Evolutionary conservation across 805 yeast genomes (phyloP), one percentile per base, ranked within the genome.

Genomic region (Wickerhamomyces queroliae): DNA sequence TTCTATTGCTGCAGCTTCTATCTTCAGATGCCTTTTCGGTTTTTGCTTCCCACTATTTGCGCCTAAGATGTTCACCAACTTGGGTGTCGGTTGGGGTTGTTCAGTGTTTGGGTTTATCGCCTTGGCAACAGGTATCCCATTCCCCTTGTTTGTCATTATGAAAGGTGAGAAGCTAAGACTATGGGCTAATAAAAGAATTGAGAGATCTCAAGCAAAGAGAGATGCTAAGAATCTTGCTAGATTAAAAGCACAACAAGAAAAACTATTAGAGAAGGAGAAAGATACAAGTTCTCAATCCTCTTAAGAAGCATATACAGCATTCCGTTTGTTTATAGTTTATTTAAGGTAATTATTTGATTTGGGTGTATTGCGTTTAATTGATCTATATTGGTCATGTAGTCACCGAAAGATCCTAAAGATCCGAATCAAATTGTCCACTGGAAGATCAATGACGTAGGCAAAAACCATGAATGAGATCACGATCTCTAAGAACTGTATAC

Each of bases 51-150:
- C 89, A 7, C 60, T 81, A 31, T 78, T 80, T 56, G 84, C 83
- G 3, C 58, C 66, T 8, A 61, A 69, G 8, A 74, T 82, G 80
- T 83, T 78, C 55, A 59, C 58, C 34, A 57, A 42, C 9, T 56
- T 83, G 33, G 80, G 81, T 17, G 79, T 78, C 48, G 86, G 85
- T 5, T 81, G 87, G 88, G 85, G 85, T 19, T 74, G 76, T 52
- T 73, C 84, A 0, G 54, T 82, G 49, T 76, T 79, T 56, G 88
- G 73, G 0, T 63, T 79, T 30, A 57, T 80, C 36, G 80, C 74
- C 8, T 43, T 79, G 13, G 69, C 69, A 1, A 62, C 80, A 37
- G 85, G 87, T 9, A 60, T 80, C n/a, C 88, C 89, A 3, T 75
- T 76, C 64, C 88, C 89, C 4, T 51, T 78, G 13, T 69, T 75